Percentiles rank a stretch among this genome's conserved stretches.
Conservation (phyloP, 192 early-diverging fungal genomes). For the Coemansia sp. region DNA sequence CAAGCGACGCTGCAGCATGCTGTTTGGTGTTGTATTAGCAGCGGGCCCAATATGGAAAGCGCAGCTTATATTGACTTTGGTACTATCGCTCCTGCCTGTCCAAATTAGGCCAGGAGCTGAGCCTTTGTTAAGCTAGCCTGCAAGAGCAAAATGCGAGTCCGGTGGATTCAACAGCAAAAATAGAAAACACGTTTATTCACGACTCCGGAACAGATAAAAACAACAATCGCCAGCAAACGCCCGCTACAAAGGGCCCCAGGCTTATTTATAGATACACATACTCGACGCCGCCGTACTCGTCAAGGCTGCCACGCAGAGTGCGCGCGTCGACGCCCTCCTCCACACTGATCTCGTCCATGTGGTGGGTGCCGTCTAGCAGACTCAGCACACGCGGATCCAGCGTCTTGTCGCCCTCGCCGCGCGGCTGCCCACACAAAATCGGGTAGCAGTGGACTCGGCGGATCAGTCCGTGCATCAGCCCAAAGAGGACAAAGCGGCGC, state of each 20-base stretch:
- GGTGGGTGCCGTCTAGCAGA: slow-evolving; percentile 45
- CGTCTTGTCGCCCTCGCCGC: background rate
- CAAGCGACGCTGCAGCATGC: too few relatives aligned
- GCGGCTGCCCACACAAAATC: slow-evolving; percentile 10
- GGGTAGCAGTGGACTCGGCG: slow-evolving; percentile 93
- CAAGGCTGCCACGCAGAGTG: slow-evolving; percentile 15
- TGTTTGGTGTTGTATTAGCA: too few relatives aligned
- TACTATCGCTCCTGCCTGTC: too few relatives aligned
- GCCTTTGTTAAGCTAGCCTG: too few relatives aligned
- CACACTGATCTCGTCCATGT: slow-evolving; percentile 47
- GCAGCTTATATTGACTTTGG: too few relatives aligned
- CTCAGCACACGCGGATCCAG: background rate
- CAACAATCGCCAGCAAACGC: too few relatives aligned
- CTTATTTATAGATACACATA: slow-evolving; percentile 24
- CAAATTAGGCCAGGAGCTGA: too few relatives aligned
- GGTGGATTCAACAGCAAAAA: too few relatives aligned
- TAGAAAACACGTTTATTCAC: background rate
- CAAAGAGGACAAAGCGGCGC: slow-evolving; percentile 87
- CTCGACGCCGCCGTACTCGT: slow-evolving; percentile 23
- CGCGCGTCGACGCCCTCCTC: slow-evolving; percentile 13
- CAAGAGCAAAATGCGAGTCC: too few relatives aligned
- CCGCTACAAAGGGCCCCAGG: too few relatives aligned
- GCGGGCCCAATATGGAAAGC: too few relatives aligned
- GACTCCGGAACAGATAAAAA: background rate
- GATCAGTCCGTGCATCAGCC: slow-evolving; percentile 77